These are phyloP conservation scores for Anthracocystis panici-leucophaei DNA, from an alignment of 1,284 basidiomycete species.

Conservation along the genomic window DNA sequence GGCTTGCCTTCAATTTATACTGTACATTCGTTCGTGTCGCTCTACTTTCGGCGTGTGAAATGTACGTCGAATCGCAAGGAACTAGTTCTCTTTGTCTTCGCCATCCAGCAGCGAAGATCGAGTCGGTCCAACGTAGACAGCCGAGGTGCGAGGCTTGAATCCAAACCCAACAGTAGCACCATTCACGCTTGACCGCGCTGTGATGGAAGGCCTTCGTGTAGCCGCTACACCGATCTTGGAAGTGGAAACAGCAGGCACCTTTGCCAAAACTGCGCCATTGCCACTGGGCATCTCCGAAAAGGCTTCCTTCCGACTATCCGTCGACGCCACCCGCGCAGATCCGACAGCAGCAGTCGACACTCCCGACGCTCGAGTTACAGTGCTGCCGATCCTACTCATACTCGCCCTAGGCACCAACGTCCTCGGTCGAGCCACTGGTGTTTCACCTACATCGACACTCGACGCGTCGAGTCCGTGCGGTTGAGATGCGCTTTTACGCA, in stretches of 20 bases:
- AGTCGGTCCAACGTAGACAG: slow-evolving; percentile 21
- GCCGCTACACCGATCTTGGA: slow-evolving; percentile 9
- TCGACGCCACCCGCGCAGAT: neutral
- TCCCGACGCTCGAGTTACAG: neutral
- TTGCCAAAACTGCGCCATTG: neutral
- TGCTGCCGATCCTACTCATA: slow-evolving; percentile 24
- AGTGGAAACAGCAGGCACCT: neutral
- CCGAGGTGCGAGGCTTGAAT: slow-evolving; percentile 36
- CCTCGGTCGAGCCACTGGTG: slow-evolving; percentile 11
- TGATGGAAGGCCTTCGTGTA: slow-evolving; percentile 6
- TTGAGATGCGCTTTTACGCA: slow-evolving; percentile 45
- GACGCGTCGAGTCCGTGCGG: slow-evolving; percentile 22
- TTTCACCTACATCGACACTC: slow-evolving; percentile 4
- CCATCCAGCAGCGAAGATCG: slow-evolving; percentile 7
- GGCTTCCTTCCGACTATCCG: neutral
- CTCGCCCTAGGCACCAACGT: slow-evolving; percentile 35
- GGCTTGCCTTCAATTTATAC: slow-evolving; percentile 6
- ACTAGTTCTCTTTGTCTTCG: slow-evolving; percentile 35
- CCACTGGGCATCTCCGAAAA: slow-evolving; percentile 3
- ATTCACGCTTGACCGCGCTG: slow-evolving; percentile 1
- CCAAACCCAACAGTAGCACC: slow-evolving; percentile 25
- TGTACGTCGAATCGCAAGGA: neutral
- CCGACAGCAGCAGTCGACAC: neutral
- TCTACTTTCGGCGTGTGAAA: neutral
- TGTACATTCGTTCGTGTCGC: neutral